Evolutionary conservation across 768 basidiomycete species (phyloP), one percentile per base, ranked within the genome.

Genomic region (Brasilioporus rufonigricans): DNA sequence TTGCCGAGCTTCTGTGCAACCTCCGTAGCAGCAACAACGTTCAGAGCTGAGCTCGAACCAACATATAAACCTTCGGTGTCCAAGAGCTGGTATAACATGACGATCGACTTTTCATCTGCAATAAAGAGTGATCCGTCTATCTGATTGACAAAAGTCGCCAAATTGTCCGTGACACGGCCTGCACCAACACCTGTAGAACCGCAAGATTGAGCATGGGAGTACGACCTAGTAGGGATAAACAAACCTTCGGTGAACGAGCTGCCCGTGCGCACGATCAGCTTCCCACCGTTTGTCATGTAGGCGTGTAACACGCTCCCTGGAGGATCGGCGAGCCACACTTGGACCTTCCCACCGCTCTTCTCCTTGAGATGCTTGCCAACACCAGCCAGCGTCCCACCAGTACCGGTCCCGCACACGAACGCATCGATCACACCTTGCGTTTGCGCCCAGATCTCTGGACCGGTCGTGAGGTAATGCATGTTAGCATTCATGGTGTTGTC

Each of bases 391-490:
- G 96, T 98, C 0, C 97, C 97, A 7, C 96, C 97, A 0, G 97
- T 99, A 0, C 97, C 97, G 0, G 97, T 98, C 19, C 93, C 74
- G 67, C 95, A 98, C 49, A 92, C 81, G 74, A 99, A 99, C 18
- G 79, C 97, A 65, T 97, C 89, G 1, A 98, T 55, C 14, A 79
- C 74, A 3, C 91, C 93, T 35, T 76, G 63, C 2, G 85, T 93
- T 71, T 98, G 96, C 48, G 83, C 82, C 93, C 93, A 97, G 50
- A 99, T 95, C 73, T 99, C 97, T 0, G 97, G 97, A 1, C 96
- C 97, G 4, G 96, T 99, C 4, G 93, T 84, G 38, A 76, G 66
- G 70, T 96, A 97, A 70, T 99, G 97, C 19, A 86, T 87, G 23
- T 86, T 63, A 18, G 95, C 84, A 68, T 99, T 99, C n/a, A 95